Base-by-base conservation (phyloP, 208 protist species). In the Trypanosoma theileri region DNA sequence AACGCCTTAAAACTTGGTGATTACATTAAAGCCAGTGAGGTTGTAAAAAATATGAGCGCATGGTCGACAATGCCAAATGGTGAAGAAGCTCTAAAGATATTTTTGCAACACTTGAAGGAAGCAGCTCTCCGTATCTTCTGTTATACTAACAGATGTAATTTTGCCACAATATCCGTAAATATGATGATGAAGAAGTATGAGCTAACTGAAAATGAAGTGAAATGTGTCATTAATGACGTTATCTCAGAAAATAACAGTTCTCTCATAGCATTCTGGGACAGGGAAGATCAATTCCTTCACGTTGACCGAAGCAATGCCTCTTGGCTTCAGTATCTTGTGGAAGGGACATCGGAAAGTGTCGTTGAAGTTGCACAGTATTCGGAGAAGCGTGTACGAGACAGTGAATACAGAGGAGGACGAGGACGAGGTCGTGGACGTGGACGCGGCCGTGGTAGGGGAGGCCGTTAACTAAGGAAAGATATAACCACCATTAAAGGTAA, bases 251-350 rank as follows among this genome's bases (percentile, higher is more conserved):
- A 78, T 60, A 85, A 73, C 69, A 86, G 75, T 53, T 65, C 81
- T 12, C 78, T 95, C 22, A 83, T 89, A 48, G 90, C 85, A 53
- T 90, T 89, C 75, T 95, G 90, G 88, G 90, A 95, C 60, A 83
- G 77, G 44, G 85, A 95, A 61, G 90, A 93, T 46, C 80, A 83
- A 55, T 92, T 79, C 72, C 76, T 95, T 42, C 82, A 83, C 65
- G 79, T 95, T 35, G 90, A 93, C 54, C 80, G 85, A 51, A 92
- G 80, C 76, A 93, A 93, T 60, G 73, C 71, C 51, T 93, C 81
- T n/a, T 84, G 82, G 12, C 80, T 95, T 35, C 90, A 95, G 77
- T 86, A 95, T 63, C 51, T 92, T 12, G 86, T 93, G 45, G 79
- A 86, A 58, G 86, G 77, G n/a, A 87, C 82, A 1, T 66, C 87